These are phyloP conservation scores for Cercospora beticola DNA, from an alignment of 2,329 filamentous ascomycete genomes.

Conservation along the genomic window DNA sequence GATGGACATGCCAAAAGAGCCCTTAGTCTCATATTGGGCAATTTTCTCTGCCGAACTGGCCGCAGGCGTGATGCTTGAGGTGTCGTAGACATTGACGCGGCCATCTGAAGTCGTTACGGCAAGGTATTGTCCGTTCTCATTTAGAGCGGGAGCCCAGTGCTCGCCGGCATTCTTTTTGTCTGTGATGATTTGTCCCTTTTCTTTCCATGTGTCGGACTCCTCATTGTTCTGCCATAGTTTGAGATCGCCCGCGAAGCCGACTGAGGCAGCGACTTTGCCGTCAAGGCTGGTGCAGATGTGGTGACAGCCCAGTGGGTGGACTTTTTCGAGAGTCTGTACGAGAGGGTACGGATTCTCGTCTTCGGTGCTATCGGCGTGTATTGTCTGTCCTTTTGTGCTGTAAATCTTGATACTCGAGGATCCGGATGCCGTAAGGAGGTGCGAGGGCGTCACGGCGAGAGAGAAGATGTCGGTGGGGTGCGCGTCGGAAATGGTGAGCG, in stretches of 20 bases:
- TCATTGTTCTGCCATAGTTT: constrained; percentile 71
- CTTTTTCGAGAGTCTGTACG: constrained; percentile 73
- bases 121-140: constrained; percentile 77
- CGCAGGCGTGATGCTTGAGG: constrained; percentile 33
- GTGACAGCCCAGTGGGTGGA: constrained; percentile 87
- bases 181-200: constrained; percentile 40
- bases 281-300: constrained; percentile 72
- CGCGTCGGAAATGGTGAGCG: constrained; percentile 78
- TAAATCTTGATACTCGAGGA: constrained; percentile 79
- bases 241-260: constrained; percentile 85
- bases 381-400: constrained; percentile 56
- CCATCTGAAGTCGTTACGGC: constrained; percentile 88
- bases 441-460: constrained; percentile 40
- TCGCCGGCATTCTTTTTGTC: constrained; percentile 61
- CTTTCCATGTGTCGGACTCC: constrained; percentile 51
- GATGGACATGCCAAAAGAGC: constrained; percentile 86
- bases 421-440: constrained; percentile 79
- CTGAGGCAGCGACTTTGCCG: constrained; percentile 73
- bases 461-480: constrained; percentile 40
- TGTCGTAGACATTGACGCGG: constrained; percentile 84
- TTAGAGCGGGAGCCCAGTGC: constrained; percentile 85
- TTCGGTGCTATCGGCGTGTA: constrained; percentile 49
- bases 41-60: constrained; percentile 58
- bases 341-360: constrained; percentile 62
- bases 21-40: constrained; percentile 84